phyloP scores from a whole-genome alignment of 768 basidiomycete genomes.

The Coprinopsis cinerea region DNA sequence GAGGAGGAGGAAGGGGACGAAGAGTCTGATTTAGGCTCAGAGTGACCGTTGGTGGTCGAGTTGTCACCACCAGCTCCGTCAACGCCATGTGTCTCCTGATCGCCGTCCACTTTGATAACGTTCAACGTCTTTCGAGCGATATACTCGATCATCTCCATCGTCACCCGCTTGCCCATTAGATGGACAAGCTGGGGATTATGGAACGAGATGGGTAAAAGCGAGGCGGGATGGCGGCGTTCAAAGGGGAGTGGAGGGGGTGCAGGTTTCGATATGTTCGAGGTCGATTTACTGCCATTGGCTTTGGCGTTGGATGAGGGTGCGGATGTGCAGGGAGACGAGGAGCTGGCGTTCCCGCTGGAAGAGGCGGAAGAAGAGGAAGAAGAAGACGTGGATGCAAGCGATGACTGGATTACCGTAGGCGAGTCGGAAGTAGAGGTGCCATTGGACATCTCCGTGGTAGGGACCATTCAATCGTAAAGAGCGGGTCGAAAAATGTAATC shows the following conservation, averaged over 20 bases:
- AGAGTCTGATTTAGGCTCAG: constrained; percentile 26
- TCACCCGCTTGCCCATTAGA: constrained; percentile 73
- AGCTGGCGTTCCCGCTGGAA: too few species aligned
- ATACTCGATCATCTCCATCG: constrained; percentile 80
- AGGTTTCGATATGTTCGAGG: constrained; percentile 1
- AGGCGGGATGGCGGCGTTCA: constrained; percentile 60
- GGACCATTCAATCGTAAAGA: constrained; percentile 5
- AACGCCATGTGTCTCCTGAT: constrained; percentile 18
- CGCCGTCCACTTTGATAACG: constrained; percentile 68
- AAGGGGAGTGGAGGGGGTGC: constrained; percentile 3
- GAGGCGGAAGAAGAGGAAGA: too few species aligned
- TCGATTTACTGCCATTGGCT: neutral
- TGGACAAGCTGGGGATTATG: constrained; percentile 81
- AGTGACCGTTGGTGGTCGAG: constrained; percentile 1
- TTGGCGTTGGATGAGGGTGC: too few species aligned
- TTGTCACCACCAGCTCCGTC: neutral
- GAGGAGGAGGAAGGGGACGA: constrained; percentile 63
- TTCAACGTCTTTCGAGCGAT: constrained; percentile 73
- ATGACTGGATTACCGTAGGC: neutral
- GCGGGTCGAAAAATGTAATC: neutral
- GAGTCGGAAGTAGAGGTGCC: neutral
- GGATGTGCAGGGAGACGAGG: too few species aligned
- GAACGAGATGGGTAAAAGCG: constrained; percentile 66
- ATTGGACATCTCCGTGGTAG: neutral
- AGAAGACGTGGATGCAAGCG: too few species aligned